A percentile compares a stretch with the other conserved stretches of the same genome.
Conservation (phyloP, 495 filamentous ascomycete species). For the Aspergillus indologenus region DNA sequence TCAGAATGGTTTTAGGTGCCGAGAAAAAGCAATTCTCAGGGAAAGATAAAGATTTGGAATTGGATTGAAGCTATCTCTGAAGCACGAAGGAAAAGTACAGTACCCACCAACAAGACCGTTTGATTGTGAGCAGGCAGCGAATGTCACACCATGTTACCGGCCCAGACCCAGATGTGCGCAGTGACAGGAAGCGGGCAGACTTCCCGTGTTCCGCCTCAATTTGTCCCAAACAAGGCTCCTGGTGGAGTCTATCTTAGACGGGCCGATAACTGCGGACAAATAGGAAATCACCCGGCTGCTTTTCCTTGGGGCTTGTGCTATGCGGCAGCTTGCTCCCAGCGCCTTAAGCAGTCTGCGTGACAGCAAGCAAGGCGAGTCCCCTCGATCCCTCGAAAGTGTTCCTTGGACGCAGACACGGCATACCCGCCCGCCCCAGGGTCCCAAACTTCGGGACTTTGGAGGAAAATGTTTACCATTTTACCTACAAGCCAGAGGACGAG, state of each 20-base stretch:
- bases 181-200: slow-evolving; percentile 8
- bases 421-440: slow-evolving; percentile 4
- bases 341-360: slow-evolving; percentile 5
- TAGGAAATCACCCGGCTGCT: slow-evolving; percentile 4
- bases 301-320: slow-evolving; percentile 6
- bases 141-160: slow-evolving; percentile 4
- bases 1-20: background rate
- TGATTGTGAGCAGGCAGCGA: background rate
- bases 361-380: slow-evolving; percentile 2
- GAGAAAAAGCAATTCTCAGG: slow-evolving; percentile 3
- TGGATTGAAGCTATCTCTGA: background rate
- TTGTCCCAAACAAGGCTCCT: slow-evolving; percentile 12
- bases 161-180: slow-evolving; percentile 2
- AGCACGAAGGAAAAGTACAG: background rate
- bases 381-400: slow-evolving; percentile 3
- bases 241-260: slow-evolving; percentile 2
- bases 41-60: background rate
- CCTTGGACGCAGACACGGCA: slow-evolving; percentile 7
- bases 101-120: background rate
- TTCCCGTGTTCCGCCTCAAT: slow-evolving; percentile 14
- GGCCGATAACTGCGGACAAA: slow-evolving; percentile 5
- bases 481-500: no score
- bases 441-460: slow-evolving; percentile 3
- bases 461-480: background rate
- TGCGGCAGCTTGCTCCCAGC: slow-evolving; percentile 1